Evolutionary conservation across 306 rosid genomes (phyloP), one percentile per base, ranked within the genome.

Genomic region (Quillaja saponaria): DNA sequence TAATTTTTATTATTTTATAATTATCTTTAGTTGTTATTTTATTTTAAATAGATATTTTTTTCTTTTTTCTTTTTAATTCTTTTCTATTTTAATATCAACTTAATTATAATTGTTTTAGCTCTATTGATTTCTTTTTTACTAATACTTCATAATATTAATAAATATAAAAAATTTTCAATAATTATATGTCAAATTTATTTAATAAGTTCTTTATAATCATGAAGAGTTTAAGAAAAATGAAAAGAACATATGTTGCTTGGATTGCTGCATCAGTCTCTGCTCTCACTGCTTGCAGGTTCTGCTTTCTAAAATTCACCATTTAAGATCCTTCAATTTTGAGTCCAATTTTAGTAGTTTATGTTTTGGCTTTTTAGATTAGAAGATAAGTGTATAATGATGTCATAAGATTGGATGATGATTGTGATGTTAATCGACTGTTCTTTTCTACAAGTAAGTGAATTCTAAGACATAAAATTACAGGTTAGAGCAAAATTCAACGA

Each of bases 211-310:
- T n/a, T n/a, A n/a, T n/a, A n/a, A n/a, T 78, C 99, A 94, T 37
- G 91, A 85, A 68, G 91, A 80, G 19, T 82, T 83, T 0, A 94
- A 72, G 76, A 94, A 94, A 79, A 94, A 94, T 37, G 99, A 94
- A 38, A 94, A 94, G 71, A 94, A 90, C 76, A 77, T 87, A 1
- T 94, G 71, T 66, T 94, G 99, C 18, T 69, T 94, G 77, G 97
- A 94, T 76, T 94, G 99, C 42, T 87, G 87, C 78, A 75, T 78
- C 75, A 85, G 95, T 19, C 84, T 94, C 34, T 94, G 97, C 82
- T 90, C 99, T 73, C 95, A 94, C 73, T 94, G 99, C 54, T 47
- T 94, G 11, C 89, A 94, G 99, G 99, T 79, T 51, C 44, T 6
- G 16, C 40, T 58, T 42, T 55, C 55, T 60, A 3, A 12, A 40